These are phyloP conservation scores for Naganishia antarctica DNA, from an alignment of 768 basidiomycete genomes.

Conservation along the genomic window DNA sequence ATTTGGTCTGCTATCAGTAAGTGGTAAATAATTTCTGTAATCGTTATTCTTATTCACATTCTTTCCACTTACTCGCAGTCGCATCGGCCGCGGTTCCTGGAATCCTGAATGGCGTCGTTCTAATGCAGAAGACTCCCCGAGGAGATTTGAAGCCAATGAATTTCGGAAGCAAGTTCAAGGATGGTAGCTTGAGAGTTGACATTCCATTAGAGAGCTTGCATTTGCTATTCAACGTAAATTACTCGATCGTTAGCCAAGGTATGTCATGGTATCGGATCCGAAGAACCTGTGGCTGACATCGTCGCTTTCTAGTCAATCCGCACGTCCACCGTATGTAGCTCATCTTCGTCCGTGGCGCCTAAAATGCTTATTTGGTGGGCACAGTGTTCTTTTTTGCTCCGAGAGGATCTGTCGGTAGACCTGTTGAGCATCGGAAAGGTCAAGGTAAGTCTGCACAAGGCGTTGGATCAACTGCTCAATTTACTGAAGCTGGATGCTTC, in stretches of 20 bases:
- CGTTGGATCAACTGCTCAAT: no score
- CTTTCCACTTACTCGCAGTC: slow-evolving; percentile 67
- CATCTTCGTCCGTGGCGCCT: no score
- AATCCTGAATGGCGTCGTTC: slow-evolving; percentile 86
- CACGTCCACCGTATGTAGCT: slow-evolving; percentile 58
- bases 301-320: slow-evolving; percentile 60
- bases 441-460: slow-evolving; percentile 59
- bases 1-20: slow-evolving; percentile 52
- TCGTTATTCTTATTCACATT: slow-evolving; percentile 20
- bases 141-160: slow-evolving; percentile 84
- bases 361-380: not conserved
- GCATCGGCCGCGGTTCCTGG: slow-evolving; percentile 94
- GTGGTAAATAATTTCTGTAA: not conserved
- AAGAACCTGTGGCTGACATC: not conserved
- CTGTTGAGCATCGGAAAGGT: slow-evolving; percentile 87
- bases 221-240: slow-evolving; percentile 63
- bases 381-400: slow-evolving; percentile 81
- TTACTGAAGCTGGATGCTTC: no score
- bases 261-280: not conserved
- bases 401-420: slow-evolving; percentile 54
- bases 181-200: slow-evolving; percentile 87
- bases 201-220: slow-evolving; percentile 76
- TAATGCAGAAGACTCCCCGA: slow-evolving; percentile 83
- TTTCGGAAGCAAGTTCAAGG: slow-evolving; percentile 89
- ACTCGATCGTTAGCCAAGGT: slow-evolving; percentile 81